These are phyloP conservation scores for Epichloe elymi DNA, from an alignment of 2,329 filamentous ascomycete species.

Conservation along the genomic window DNA sequence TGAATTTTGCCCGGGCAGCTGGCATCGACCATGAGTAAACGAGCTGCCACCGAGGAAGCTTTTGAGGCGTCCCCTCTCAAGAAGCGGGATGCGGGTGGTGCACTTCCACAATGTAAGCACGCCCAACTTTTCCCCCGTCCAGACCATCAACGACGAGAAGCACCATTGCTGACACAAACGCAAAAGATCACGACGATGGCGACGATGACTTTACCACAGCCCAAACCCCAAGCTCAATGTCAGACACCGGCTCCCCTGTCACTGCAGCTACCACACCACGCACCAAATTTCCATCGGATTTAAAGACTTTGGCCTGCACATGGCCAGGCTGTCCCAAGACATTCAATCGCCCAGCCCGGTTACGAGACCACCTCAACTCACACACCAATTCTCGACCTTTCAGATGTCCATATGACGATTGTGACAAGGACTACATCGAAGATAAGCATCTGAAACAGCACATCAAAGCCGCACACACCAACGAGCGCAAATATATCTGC, in stretches of 20 bases:
- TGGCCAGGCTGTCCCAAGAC: constrained; percentile 63
- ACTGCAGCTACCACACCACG: constrained; percentile 28
- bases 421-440: constrained; percentile 74
- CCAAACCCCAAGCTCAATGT: constrained; percentile 20
- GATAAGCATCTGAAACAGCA: constrained; percentile 80
- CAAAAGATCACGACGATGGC: constrained; percentile 4
- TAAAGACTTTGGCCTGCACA: constrained; percentile 67
- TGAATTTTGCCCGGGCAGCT: not conserved
- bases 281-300: constrained; percentile 50
- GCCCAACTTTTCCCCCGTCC: not conserved
- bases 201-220: constrained; percentile 21
- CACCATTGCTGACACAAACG: not conserved
- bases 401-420: constrained; percentile 54
- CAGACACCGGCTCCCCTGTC: constrained; percentile 17
- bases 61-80: constrained; percentile 16
- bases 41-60: constrained; percentile 14
- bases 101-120: constrained; percentile 13
- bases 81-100: constrained; percentile 10
- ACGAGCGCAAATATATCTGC: constrained; percentile 58
- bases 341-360: constrained; percentile 74
- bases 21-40: constrained; percentile 18
- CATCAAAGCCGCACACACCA: constrained; percentile 66
- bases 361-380: constrained; percentile 68
- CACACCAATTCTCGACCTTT: constrained; percentile 80
- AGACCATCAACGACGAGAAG: not conserved